phyloP scores from a whole-genome alignment of 495 filamentous ascomycete species.

The Talaromyces proteolyticus region DNA sequence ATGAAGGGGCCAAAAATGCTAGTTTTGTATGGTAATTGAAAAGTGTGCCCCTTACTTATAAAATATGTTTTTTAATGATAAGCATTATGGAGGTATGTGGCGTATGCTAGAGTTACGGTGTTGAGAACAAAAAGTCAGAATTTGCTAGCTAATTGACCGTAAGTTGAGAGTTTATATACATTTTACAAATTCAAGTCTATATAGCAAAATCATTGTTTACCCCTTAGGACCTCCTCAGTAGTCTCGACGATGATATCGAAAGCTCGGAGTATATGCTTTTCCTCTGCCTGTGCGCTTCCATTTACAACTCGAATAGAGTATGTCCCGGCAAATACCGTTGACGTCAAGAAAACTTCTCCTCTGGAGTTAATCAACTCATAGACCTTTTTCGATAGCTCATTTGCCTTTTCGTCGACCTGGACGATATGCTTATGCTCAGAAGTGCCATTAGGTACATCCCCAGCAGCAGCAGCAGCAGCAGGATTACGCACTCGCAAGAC shows the following conservation, averaged over 20 bases:
- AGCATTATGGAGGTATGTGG: no score
- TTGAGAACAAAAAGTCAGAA: no score
- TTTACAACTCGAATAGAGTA: slow-evolving; percentile 82
- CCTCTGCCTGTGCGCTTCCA: slow-evolving; percentile 60
- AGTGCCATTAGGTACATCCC: slow-evolving; percentile 11
- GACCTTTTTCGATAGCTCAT: slow-evolving; percentile 67
- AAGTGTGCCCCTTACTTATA: no score
- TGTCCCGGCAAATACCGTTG: slow-evolving; percentile 64
- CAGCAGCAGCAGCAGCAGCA: slow-evolving; percentile 11
- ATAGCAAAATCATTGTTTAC: no score
- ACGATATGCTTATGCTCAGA: slow-evolving; percentile 10
- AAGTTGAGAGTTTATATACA: no score
- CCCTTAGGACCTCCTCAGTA: slow-evolving; percentile 51
- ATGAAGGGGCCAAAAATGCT: no score
- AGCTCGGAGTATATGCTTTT: slow-evolving; percentile 63
- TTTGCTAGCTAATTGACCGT: no score
- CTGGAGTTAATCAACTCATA: slow-evolving; percentile 71
- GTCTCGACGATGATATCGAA: slow-evolving; percentile 73
- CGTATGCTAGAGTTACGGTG: no score
- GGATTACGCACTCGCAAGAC: slow-evolving; percentile 55
- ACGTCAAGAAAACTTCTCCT: slow-evolving; percentile 81
- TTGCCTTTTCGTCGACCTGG: slow-evolving; percentile 44
- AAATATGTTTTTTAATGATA: no score
- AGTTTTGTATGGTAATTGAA: no score
- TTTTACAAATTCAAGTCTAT: no score